Evolutionary conservation across 352 stramenopile species (phyloP), one percentile per base, ranked within the genome.

Genomic region (Lagenidium sp.): DNA sequence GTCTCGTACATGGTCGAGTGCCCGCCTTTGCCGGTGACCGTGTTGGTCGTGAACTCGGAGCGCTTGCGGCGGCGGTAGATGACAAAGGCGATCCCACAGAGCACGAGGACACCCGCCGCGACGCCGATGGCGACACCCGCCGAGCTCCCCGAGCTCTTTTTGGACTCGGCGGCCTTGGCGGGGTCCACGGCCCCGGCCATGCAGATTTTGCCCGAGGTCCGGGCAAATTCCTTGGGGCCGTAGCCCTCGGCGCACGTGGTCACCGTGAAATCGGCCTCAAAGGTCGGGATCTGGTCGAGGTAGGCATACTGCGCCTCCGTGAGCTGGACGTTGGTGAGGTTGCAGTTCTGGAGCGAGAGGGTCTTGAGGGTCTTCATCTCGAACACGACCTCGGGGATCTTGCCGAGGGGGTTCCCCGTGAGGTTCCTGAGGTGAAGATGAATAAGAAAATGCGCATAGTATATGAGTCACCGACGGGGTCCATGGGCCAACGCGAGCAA

Each of bases 311-410:
- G 67, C 1, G 44, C 37, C 4, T 40, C 19, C 13, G 58, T 68
- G 15, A 88, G 53, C 30, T 66, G 44, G 15, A 84, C 18, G 40
- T 85, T 84, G 1, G 54, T 65, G n/a, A 88, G 50, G 53, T 82
- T 78, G 36, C 65, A 81, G 22, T 37, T 50, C 0, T 24, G 21
- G 56, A 88, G 67, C 30, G 54, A 73, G 20, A 86, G 38, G 16
- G 56, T 65, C 41, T 68, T 65, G 24, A 86, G 60, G 3, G 44
- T 59, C 0, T 54, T 55, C 60, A 77, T 67, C 2, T 43, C 53
- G 41, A 64, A 88, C 11, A 85, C 38, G 16, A 53, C 53, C 20
- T 58, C 55, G 11, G 69, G 69, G 36, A 85, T 72, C 6, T 42
- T 60, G 6, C 56, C 57, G 18, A 82, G 63, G 2, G 47, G 19